phyloP scores from a whole-genome alignment of 2,329 filamentous ascomycete species.

The Calcarisporium arbuscula region DNA sequence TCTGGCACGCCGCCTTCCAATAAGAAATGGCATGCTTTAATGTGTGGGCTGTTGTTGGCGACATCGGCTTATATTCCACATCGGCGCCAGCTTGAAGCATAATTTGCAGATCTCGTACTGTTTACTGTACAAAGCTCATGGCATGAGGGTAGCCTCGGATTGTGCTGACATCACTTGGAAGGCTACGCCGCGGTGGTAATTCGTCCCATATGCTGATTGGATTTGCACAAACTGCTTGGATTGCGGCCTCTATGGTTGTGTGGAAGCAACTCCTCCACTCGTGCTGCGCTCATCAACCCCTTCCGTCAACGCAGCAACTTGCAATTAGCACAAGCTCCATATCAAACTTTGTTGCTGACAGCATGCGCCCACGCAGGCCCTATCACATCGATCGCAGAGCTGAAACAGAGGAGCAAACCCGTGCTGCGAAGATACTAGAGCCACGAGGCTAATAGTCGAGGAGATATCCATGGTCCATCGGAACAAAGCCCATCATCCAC shows the following conservation, averaged over 20 bases:
- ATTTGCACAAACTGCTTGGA: conserved; percentile 17
- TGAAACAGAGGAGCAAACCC: conserved; percentile 16
- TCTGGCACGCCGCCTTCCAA: conserved; percentile 13
- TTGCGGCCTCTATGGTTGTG: conserved; percentile 16
- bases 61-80: conserved; percentile 18
- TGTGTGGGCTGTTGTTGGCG: conserved; percentile 12
- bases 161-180: conserved; percentile 25
- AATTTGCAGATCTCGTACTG: conserved; percentile 23
- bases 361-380: conserved; percentile 22
- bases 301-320: conserved; percentile 16
- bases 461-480: conserved; percentile 15
- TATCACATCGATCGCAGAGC: conserved; percentile 17
- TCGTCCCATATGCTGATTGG: conserved; percentile 14
- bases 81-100: conserved; percentile 22
- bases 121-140: conserved; percentile 26
- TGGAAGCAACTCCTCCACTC: conserved; percentile 18
- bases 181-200: conserved; percentile 16
- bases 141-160: conserved; percentile 25
- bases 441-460: conserved; percentile 17
- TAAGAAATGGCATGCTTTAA: conserved; percentile 16
- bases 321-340: conserved; percentile 20
- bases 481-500: conserved; percentile 1
- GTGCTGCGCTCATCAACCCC: conserved; percentile 19
- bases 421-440: conserved; percentile 16
- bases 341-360: conserved; percentile 23